A percentile compares a stretch with the other conserved stretches of the same genome.
phyloP scores from a whole-genome alignment of 352 stramenopile genomes.

The Globisporangium heterothallicum region DNA sequence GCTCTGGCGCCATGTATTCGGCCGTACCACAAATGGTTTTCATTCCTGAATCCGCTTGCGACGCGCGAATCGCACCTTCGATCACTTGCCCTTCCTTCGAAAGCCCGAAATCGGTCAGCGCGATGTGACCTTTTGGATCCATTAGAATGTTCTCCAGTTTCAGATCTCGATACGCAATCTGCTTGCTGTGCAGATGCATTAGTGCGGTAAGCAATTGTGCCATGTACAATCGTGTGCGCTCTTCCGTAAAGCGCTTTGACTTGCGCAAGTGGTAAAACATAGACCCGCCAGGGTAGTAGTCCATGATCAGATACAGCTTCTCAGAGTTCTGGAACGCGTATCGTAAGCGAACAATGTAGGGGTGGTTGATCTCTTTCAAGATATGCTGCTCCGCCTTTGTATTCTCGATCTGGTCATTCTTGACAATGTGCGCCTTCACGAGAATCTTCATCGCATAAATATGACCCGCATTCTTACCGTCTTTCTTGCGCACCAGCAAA shows the following conservation, averaged over 20 bases:
- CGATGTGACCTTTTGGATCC: slow-evolving; percentile 84
- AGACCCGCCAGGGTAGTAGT: slow-evolving; percentile 90
- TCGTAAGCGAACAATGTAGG: slow-evolving; percentile 79
- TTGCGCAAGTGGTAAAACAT: slow-evolving; percentile 89
- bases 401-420: slow-evolving; percentile 93
- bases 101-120: slow-evolving; percentile 84
- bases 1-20: slow-evolving; percentile 86
- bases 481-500: slow-evolving; percentile 91
- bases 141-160: slow-evolving; percentile 90
- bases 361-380: slow-evolving; percentile 87
- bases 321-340: slow-evolving; percentile 87
- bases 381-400: slow-evolving; percentile 89
- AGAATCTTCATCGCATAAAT: slow-evolving; percentile 96
- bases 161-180: slow-evolving; percentile 86
- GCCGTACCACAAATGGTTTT: slow-evolving; percentile 88
- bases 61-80: slow-evolving; percentile 76
- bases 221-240: slow-evolving; percentile 84
- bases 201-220: slow-evolving; percentile 80
- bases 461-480: slow-evolving; percentile 71
- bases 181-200: slow-evolving; percentile 87
- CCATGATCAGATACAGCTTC: slow-evolving; percentile 96
- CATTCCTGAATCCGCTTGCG: slow-evolving; percentile 77
- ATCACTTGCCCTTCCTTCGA: slow-evolving; percentile 83
- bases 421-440: slow-evolving; percentile 90
- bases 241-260: slow-evolving; percentile 82